Evolutionary conservation across 2,329 filamentous ascomycete genomes (phyloP).

Genomic region (Exserohilum turcica): DNA sequence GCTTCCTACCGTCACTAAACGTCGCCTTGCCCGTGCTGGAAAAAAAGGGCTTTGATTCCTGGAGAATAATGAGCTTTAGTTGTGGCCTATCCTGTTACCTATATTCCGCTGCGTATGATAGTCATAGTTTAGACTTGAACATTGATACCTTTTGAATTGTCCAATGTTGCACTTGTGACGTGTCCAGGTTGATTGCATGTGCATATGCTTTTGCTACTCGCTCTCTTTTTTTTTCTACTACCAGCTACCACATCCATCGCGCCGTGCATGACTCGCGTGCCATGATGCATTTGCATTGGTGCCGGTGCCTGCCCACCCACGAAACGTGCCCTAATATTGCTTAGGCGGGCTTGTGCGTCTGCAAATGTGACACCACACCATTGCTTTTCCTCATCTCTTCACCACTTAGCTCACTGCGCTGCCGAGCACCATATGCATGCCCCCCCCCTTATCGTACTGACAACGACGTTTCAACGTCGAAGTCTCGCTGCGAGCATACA

Average conservation of each 20-base stretch:
- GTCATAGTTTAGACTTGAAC: conserved; percentile 18
- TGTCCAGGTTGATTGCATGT: neutral
- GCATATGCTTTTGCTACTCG: neutral
- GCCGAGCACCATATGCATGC: neutral
- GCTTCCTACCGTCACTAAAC: conserved; percentile 48
- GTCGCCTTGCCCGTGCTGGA: conserved; percentile 27
- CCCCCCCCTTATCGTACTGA: neutral
- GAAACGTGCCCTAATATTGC: conserved; percentile 2
- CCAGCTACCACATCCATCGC: neutral
- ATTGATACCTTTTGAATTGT: conserved; percentile 1
- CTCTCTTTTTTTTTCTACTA: no score
- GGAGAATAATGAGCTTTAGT: conserved; percentile 23
- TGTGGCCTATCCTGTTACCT: conserved; percentile 32
- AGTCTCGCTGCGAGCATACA: neutral
- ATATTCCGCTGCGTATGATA: conserved; percentile 40
- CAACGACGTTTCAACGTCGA: neutral
- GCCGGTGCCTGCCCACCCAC: neutral
- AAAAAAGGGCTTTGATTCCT: conserved; percentile 17
- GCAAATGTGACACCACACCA: neutral
- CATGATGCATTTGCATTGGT: neutral
- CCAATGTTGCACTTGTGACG: neutral
- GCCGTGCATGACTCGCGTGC: neutral
- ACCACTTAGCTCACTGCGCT: neutral
- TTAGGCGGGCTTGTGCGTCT: conserved; percentile 1
- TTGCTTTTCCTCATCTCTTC: neutral